Percentiles rank a stretch among this genome's conserved stretches.
Conservation (phyloP, 768 basidiomycete genomes). For the Clitopilus hobsonii region DNA sequence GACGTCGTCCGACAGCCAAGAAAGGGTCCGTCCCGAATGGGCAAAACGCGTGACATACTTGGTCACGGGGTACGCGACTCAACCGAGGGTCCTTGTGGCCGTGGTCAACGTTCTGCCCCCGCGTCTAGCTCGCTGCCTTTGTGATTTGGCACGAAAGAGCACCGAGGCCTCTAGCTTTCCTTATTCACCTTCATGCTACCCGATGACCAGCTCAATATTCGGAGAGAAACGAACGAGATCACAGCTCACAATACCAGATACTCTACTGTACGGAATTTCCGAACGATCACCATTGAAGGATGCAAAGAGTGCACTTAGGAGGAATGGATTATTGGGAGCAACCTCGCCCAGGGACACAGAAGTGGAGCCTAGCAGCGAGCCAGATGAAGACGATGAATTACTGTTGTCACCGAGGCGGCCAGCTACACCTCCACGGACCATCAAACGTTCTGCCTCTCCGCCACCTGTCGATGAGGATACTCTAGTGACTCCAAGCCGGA, state of each 20-base stretch:
- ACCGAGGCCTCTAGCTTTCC: background rate
- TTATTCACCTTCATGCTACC: constrained; percentile 3
- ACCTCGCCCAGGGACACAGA: background rate
- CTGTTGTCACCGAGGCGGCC: constrained; percentile 38
- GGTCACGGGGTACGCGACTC: background rate
- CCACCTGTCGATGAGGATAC: background rate
- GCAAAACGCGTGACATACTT: background rate
- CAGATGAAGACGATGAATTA: constrained; percentile 40
- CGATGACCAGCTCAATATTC: constrained; percentile 23
- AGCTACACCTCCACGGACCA: constrained; percentile 11
- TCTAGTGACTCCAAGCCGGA: background rate
- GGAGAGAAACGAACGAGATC: constrained; percentile 44
- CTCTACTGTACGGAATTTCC: constrained; percentile 35
- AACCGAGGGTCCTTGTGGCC: background rate
- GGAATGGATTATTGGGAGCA: constrained; percentile 8
- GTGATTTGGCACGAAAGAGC: background rate
- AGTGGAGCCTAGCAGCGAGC: constrained; percentile 8
- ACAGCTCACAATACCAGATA: constrained; percentile 43
- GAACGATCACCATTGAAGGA: constrained; percentile 50
- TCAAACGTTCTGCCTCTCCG: constrained; percentile 40
- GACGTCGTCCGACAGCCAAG: background rate
- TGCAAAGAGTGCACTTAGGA: constrained; percentile 35
- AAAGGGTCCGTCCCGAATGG: background rate
- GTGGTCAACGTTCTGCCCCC: background rate
- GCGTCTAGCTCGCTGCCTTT: background rate